Evolutionary conservation across 2,329 filamentous ascomycete genomes (phyloP), one percentile per base, ranked within the genome.

Genomic region (Amphichorda felina): DNA sequence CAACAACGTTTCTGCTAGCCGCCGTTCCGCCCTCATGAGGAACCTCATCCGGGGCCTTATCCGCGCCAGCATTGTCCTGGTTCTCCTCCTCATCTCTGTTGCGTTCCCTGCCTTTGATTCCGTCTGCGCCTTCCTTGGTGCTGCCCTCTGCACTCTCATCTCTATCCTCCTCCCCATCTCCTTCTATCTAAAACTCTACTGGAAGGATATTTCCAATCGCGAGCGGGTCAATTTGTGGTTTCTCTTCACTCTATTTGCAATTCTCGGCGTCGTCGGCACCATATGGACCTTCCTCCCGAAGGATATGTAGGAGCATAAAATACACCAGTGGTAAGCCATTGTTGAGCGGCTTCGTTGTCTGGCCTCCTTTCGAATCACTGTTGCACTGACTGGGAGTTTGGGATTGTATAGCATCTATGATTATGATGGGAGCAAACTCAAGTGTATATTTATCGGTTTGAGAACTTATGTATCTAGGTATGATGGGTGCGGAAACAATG

Each of bases 151-250:
- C 60, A 94, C 94, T 48, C 85, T 84, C 14, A 93, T 96, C 44
- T 96, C 89, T 59, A 79, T 96, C 44, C 87, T 94, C 14, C 56
- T 98, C 34, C 91, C 89, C 1, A 64, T 94, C 22, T 72, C 79
- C 4, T 96, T 98, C 53, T 87, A 96, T 51, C 61, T 96, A 38
- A 94, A 88, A 60, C 75, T 96, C 2, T 96, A 94, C 54, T 76
- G 78, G 32, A 69, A 75, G 34, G 78, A 89, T 40, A 74, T 95
- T 31, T 61, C 66, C 1, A 45, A 55, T 1, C 52, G 54, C 16
- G 85, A 94, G 57, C 77, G 73, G 47, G 53, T 73, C 4, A 44
- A 82, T 30, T 77, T 81, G 47, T 88, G 76, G 67, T 52, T 63
- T 13, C 57, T 94, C 45, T 77, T 95, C 50, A 54, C 75, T 5